phyloP scores from a whole-genome alignment of 139 green algal species.

The Prasinococcaceae sp. region DNA sequence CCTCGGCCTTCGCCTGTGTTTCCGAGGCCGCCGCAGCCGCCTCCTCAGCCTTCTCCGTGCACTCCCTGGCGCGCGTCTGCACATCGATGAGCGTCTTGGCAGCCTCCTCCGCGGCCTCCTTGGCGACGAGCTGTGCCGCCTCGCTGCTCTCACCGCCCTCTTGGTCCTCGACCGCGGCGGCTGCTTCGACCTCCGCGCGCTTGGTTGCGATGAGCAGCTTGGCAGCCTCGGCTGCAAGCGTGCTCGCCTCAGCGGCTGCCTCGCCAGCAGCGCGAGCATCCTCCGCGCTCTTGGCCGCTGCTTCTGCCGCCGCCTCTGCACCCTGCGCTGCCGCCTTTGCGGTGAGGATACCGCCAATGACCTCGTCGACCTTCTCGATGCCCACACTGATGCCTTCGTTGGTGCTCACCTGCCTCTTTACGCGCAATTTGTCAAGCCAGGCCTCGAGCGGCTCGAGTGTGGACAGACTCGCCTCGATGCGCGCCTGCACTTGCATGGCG shows the following conservation, averaged over 20 bases:
- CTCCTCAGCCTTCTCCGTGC: constrained; percentile 34
- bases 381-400: too few relatives aligned
- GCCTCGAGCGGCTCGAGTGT: constrained; percentile 5
- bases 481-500: constrained; percentile 30
- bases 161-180: constrained; percentile 29
- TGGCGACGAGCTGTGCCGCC: too few relatives aligned
- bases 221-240: constrained; percentile 34
- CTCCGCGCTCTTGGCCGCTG: constrained; percentile 19
- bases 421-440: constrained; percentile 41
- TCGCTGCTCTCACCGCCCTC: too few relatives aligned
- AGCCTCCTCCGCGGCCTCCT: constrained; percentile 39
- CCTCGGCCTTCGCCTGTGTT: too few relatives aligned
- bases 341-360: not conserved
- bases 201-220: constrained; percentile 47
- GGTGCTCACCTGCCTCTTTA: constrained; percentile 23
- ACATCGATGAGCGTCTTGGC: constrained; percentile 43
- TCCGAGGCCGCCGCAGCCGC: too few relatives aligned
- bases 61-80: constrained; percentile 11
- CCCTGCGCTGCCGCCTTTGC: constrained; percentile 1
- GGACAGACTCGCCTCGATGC: not conserved
- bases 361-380: not conserved
- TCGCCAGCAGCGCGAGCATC: constrained; percentile 31
- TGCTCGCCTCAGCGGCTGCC: constrained; percentile 4
- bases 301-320: not conserved
- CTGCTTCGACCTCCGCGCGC: constrained; percentile 46